A percentile compares a stretch with the other conserved stretches of the same genome.
Conservation (phyloP, 371 early-diverging fungal genomes). For the Saksenaea vasiformis region DNA sequence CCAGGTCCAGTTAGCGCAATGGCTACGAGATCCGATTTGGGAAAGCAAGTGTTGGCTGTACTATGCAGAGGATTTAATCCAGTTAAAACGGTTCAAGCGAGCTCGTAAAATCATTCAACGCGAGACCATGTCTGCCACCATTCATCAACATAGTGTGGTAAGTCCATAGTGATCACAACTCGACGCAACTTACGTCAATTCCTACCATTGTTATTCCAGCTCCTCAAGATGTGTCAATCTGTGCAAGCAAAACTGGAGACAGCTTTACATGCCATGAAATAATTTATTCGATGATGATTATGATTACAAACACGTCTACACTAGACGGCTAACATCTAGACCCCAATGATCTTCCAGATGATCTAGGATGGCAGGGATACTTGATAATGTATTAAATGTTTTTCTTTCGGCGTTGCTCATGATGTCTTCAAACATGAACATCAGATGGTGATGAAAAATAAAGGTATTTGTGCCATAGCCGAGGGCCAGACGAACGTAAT, state of each 20-base stretch:
- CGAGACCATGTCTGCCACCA: conserved; percentile 26
- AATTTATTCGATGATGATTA: not conserved
- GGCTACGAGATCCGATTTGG: conserved; percentile 39
- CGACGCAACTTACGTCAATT: not conserved
- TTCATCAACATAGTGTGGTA: conserved; percentile 28
- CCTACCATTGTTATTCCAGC: not conserved
- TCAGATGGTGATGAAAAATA: conserved; percentile 92
- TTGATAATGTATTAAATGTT: conserved; percentile 83
- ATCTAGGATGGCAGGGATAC: conserved; percentile 82
- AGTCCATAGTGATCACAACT: conserved; percentile 5
- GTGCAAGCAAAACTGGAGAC: conserved; percentile 8
- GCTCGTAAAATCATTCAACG: conserved; percentile 34
- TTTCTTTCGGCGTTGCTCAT: conserved; percentile 88
- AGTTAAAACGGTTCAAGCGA: conserved; percentile 28
- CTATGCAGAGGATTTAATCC: conserved; percentile 55
- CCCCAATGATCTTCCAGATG: conserved; percentile 81
- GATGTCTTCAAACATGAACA: conserved; percentile 90
- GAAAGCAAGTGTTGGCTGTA: conserved; percentile 60
- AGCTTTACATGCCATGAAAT: not conserved
- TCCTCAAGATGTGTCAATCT: conserved; percentile 17
- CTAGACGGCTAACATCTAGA: conserved; percentile 37
- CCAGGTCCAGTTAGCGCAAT: conserved; percentile 48
- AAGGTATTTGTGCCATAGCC: conserved; percentile 83
- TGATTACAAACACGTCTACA: conserved; percentile 1
- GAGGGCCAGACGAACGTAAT: conserved; percentile 74